Evolutionary conservation across 2,329 filamentous ascomycete species (phyloP).

Genomic region (Cladosporium velox): DNA sequence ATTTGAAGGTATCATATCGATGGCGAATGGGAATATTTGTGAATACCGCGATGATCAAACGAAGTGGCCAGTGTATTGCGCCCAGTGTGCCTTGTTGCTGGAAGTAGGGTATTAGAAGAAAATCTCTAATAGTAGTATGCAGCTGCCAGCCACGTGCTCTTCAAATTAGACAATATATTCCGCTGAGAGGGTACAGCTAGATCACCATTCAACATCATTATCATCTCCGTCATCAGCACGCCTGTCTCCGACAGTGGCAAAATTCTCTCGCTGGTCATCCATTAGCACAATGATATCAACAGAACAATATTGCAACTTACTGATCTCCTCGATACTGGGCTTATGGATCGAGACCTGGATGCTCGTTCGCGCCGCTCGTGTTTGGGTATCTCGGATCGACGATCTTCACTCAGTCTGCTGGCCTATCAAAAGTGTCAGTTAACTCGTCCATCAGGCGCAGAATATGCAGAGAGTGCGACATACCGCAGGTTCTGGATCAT

Average conservation of each 20-base stretch:
- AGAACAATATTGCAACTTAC: neutral
- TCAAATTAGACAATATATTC: neutral
- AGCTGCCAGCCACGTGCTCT: neutral
- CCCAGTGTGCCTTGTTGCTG: neutral
- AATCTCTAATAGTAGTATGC: neutral
- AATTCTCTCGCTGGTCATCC: neutral
- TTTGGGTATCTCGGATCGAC: neutral
- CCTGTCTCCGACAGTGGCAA: neutral
- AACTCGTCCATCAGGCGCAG: neutral
- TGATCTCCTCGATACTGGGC: neutral
- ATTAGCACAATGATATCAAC: neutral
- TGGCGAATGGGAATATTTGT: neutral
- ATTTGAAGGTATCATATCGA: neutral
- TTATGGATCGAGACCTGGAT: neutral
- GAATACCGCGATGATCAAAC: neutral
- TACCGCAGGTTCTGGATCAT: neutral
- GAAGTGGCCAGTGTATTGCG: no score
- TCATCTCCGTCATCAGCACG: neutral
- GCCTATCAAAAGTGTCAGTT: neutral
- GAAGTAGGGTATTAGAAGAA: neutral
- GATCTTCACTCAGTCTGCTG: neutral
- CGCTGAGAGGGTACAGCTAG: neutral
- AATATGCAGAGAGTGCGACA: neutral
- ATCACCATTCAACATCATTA: neutral
- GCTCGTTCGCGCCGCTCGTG: neutral